Evolutionary conservation across 2,329 filamentous ascomycete species (phyloP), one percentile per base, ranked within the genome.

Genomic region (Diaporthe helianthi): DNA sequence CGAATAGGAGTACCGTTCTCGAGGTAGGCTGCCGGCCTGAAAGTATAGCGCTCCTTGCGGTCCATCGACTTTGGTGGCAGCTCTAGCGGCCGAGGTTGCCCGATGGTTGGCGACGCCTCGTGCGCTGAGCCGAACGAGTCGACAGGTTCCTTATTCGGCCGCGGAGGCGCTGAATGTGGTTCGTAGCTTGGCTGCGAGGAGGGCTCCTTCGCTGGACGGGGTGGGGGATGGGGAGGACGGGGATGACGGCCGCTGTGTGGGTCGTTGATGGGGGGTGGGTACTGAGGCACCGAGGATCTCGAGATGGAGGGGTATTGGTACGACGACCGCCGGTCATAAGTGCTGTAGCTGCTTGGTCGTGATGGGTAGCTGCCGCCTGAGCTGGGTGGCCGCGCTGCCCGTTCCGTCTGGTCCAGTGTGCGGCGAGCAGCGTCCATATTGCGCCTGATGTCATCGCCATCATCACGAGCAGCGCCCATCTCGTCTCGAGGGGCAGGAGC

Each of bases 1-100:
- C 96, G 91, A 8, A 99, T 87, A 0, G 94, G 92, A 7, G 90
- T 89, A 22, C 95, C 96, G 74, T 93, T 94, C 79, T 99, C 96
- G 19, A 98, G 90, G 77, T 94, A 96, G 1, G 93, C 94, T 2
- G 92, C 91, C 1, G 95, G 92, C 72, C 89, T 89, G 83, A 97
- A 97, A 17, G 92, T 93, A 74, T 93, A 92, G 58, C 89, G 78
- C 69, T 90, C 79, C 79, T 89, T 85, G 72, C 85, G 82, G 67
- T 76, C 75, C 4, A 65, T 70, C 9, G 73, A 55, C 70, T 82
- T 82, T 0, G 80, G 78, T 19, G 80, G 80, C 71, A 71, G 58
- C 17, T 72, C 65, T 8, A 53, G 71, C 41, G 58, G 29, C 31
- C 31, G 47, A 38, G 13, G 41, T 26, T 52, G 49, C 38, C 17